phyloP scores from a whole-genome alignment of 805 yeast genomes.

The Cyberlindnera xishuangbannaensis region DNA sequence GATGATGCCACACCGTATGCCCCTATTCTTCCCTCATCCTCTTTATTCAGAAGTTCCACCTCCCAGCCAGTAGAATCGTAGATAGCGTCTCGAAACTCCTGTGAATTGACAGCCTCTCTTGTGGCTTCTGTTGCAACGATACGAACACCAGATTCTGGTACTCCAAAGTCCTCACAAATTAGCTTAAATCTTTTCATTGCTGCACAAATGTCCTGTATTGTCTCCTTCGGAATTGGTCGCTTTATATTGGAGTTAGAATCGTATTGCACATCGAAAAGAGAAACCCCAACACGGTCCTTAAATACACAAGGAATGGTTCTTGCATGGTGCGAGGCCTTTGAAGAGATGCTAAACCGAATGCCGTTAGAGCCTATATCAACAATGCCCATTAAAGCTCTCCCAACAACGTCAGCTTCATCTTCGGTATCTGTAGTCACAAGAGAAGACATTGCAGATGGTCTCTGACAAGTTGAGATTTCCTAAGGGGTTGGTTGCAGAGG shows the following conservation, averaged over 20 bases:
- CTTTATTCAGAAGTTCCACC: slow-evolving; percentile 52
- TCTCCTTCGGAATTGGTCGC: slow-evolving; percentile 51
- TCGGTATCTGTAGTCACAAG: slow-evolving; percentile 23
- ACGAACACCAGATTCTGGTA: slow-evolving; percentile 50
- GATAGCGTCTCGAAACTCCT: slow-evolving; percentile 51
- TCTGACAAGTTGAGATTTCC: too few relatives aligned
- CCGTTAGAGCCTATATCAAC: slow-evolving; percentile 80
- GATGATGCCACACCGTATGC: slow-evolving; percentile 74
- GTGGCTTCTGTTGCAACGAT: slow-evolving; percentile 76
- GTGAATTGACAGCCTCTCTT: slow-evolving; percentile 60
- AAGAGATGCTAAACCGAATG: slow-evolving; percentile 64
- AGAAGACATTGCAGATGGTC: slow-evolving; percentile 11
- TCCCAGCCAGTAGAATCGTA: slow-evolving; percentile 60
- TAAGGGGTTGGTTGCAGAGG: too few relatives aligned
- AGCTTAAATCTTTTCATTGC: slow-evolving; percentile 63
- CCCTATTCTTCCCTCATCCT: slow-evolving; percentile 62
- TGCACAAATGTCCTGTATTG: slow-evolving; percentile 51
- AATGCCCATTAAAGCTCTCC: slow-evolving; percentile 54
- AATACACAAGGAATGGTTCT: slow-evolving; percentile 74
- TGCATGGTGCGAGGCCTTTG: slow-evolving; percentile 63
- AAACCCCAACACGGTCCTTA: slow-evolving; percentile 67
- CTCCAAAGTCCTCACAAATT: slow-evolving; percentile 73
- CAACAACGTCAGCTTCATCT: slow-evolving; percentile 51
- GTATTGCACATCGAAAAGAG: slow-evolving; percentile 58
- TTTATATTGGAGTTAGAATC: slow-evolving; percentile 33